Base-by-base conservation (phyloP, 2,329 filamentous ascomycete genomes). In the Fusarium poae region DNA sequence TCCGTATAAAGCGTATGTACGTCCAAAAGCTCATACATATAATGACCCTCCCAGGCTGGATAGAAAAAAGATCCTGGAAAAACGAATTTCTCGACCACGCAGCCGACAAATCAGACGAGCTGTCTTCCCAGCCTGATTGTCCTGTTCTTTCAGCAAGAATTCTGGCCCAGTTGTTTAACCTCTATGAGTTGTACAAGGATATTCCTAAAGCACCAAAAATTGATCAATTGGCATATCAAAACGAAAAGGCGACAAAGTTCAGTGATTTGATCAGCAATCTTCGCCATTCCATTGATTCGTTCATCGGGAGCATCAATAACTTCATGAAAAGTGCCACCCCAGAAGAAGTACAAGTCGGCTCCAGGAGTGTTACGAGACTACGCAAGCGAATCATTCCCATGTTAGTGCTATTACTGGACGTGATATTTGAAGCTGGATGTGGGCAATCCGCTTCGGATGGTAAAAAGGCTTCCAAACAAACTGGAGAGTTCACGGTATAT, bases 341-440 rank as follows among this genome's bases (percentile, higher is more conserved):
- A 20, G 20, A 30, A 10, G 35, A 53, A 25, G 34, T 44, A 18
- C 30, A 21, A 18, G 11, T 25, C 3, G 63, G 64, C 25, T 49
- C 16, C 18, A 29, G 16, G 34, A 62, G 34, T 10, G 44, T 73
- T 15, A 29, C 44, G 3, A 61, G 54, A 15, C 42, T 77, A 10
- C 58, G 54, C 29, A 48, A 23, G 11, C 65, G 45, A 13, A 69
- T 77, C 15, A 69, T 77, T 7, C 76, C 76, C 5, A 67, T 75
- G 57, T 51, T 76, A 9, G 59, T 76, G 18, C 32, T 76, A 10
- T 25, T 68, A 5, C 39, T 77, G 9, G 70, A 66, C 37, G 21
- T 63, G 68, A 32, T 49, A 50, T 74, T 77, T 35, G 13, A 72
- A 34, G 62, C 65, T 40, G 69, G 73, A 25, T 51, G 68, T 13